Percentiles rank a stretch among this genome's conserved stretches.
Conservation (phyloP, 208 protist species). For the Trypanosomatidae sp. region DNA sequence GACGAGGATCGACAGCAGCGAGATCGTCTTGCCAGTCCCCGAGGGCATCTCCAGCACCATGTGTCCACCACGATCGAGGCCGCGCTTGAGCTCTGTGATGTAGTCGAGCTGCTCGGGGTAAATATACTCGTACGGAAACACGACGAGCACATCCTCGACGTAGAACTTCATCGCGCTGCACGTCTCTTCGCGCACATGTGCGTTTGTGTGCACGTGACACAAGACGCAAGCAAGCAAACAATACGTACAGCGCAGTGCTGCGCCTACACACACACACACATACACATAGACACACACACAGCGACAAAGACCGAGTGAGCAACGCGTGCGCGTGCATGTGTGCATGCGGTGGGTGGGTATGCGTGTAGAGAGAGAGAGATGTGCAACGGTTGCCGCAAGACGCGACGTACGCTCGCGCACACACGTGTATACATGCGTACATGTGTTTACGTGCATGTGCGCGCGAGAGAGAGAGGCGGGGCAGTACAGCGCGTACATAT, state of each 20-base stretch:
- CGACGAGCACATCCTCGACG: conserved; percentile 94
- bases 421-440: conserved; percentile 1
- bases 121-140: conserved; percentile 98
- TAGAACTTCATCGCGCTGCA: conserved; percentile 83
- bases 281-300: too few relatives aligned
- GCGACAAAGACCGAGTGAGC: too few relatives aligned
- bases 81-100: conserved; percentile 95
- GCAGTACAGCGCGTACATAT: neutral
- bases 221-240: too few relatives aligned
- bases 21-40: conserved; percentile 99
- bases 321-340: too few relatives aligned
- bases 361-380: too few relatives aligned
- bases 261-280: too few relatives aligned
- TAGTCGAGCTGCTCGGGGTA: conserved; percentile 99
- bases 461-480: neutral
- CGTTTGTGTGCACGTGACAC: neutral
- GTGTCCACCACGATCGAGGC: conserved; percentile 90
- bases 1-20: conserved; percentile 95
- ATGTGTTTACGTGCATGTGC: conserved; percentile 8
- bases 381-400: too few relatives aligned
- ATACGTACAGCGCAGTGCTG: neutral
- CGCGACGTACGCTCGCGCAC: too few relatives aligned
- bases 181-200: neutral
- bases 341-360: too few relatives aligned
- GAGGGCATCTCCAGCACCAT: conserved; percentile 98